These are phyloP conservation scores for Gaultheria prostrata DNA, from an alignment of 148 eudicot species.

Conservation along the genomic window DNA sequence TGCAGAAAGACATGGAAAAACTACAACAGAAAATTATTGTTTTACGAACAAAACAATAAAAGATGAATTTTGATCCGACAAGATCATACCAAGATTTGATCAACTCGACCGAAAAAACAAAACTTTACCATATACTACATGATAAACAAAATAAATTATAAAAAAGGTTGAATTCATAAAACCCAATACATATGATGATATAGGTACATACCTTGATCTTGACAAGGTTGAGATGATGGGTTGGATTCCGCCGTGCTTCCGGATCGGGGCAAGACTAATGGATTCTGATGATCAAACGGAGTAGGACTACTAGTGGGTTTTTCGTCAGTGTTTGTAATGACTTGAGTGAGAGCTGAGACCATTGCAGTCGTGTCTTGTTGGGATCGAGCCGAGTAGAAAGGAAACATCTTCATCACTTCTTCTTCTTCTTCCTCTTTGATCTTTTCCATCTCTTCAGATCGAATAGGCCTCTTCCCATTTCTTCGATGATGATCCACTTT, in stretches of 20 bases:
- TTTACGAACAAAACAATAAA: too few species aligned
- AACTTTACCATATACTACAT: too few species aligned
- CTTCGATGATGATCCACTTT: slow-evolving; percentile 1
- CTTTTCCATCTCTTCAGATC: slow-evolving; percentile 18
- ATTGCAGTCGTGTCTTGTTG: slow-evolving; percentile 58
- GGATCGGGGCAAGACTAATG: background rate
- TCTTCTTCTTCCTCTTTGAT: slow-evolving; percentile 19
- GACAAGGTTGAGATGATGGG: slow-evolving; percentile 10
- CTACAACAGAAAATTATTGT: too few species aligned
- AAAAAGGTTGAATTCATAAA: too few species aligned
- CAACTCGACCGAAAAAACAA: too few species aligned
- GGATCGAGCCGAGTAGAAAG: slow-evolving; percentile 49
- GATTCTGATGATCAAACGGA: background rate
- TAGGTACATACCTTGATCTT: slow-evolving; percentile 19
- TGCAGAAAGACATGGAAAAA: too few species aligned
- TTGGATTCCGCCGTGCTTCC: background rate
- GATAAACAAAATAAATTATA: too few species aligned
- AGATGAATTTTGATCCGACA: too few species aligned
- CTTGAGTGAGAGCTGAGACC: slow-evolving; percentile 61
- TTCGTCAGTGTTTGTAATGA: slow-evolving; percentile 28
- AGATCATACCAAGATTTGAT: too few species aligned
- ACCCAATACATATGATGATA: slow-evolving; percentile 6
- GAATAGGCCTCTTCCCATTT: slow-evolving; percentile 49
- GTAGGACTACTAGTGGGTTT: background rate
- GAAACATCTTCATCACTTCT: slow-evolving; percentile 23